A percentile compares a stretch with the other conserved stretches of the same genome.
These are phyloP conservation scores for Tetradesmus lagerheimii DNA, from an alignment of 139 green algal species.

Conservation along the genomic window DNA sequence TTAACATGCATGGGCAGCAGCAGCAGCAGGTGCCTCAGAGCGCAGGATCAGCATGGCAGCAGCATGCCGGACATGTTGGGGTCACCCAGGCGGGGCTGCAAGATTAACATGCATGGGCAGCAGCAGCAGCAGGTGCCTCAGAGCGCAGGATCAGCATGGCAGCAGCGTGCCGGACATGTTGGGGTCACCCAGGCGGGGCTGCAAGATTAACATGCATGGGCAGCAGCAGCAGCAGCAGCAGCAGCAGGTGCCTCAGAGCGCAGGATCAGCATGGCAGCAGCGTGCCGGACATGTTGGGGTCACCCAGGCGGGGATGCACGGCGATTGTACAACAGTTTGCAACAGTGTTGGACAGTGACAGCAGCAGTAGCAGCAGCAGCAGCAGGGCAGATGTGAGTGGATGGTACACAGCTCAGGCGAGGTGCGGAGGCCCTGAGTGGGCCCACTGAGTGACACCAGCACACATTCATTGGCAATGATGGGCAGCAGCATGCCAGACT, in stretches of 20 bases:
- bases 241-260: too few species aligned
- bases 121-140: not conserved
- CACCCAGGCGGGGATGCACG: not conserved
- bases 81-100: not conserved
- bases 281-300: not conserved
- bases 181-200: not conserved
- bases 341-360: too few species aligned
- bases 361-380: not conserved
- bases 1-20: too few species aligned
- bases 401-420: too few species aligned
- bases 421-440: too few species aligned
- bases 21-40: not conserved
- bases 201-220: not conserved
- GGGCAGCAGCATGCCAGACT: slow-evolving; percentile 5
- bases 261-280: too few species aligned
- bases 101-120: not conserved
- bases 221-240: not conserved
- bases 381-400: too few species aligned
- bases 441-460: not conserved
- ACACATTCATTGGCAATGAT: slow-evolving; percentile 11
- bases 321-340: too few species aligned
- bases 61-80: not conserved
- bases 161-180: not conserved
- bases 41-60: too few species aligned
- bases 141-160: too few species aligned